Conservation (phyloP, 345 rosid genomes). For the Syzygium oleosum region DNA sequence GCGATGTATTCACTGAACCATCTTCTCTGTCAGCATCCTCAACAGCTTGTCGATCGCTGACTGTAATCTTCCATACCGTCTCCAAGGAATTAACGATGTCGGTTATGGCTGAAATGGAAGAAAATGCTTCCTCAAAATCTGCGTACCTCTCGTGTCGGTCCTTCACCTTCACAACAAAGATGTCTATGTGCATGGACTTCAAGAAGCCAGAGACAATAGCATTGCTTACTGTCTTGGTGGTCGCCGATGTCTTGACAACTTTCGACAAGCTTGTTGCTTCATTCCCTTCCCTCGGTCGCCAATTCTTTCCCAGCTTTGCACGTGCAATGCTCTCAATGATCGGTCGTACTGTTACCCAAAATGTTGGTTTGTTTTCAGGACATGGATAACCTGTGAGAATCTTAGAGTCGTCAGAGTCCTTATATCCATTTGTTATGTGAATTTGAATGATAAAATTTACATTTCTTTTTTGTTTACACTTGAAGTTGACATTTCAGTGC, state of each 20-base stretch:
- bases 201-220: conserved; percentile 3
- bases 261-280: not conserved
- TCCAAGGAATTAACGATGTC: not conserved
- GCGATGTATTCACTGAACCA: not conserved
- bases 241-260: conserved; percentile 1
- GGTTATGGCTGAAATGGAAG: not conserved
- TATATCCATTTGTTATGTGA: not conserved
- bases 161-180: not conserved
- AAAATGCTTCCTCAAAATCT: not conserved
- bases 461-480: not conserved
- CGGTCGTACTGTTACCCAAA: not conserved
- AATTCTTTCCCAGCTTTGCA: not conserved
- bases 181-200: not conserved
- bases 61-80: not conserved
- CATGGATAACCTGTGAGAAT: conserved; percentile 1
- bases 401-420: not conserved
- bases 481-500: not conserved
- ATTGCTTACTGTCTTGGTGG: not conserved
- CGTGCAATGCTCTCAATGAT: not conserved
- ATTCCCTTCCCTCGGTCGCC: not conserved
- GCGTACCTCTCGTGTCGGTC: not conserved
- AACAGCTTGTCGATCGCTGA: not conserved
- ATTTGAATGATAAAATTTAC: not conserved
- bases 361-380: not conserved
- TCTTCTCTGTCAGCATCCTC: not conserved